Conservation (phyloP, 1,284 basidiomycete species). For the Schizophyllum commune region DNA sequence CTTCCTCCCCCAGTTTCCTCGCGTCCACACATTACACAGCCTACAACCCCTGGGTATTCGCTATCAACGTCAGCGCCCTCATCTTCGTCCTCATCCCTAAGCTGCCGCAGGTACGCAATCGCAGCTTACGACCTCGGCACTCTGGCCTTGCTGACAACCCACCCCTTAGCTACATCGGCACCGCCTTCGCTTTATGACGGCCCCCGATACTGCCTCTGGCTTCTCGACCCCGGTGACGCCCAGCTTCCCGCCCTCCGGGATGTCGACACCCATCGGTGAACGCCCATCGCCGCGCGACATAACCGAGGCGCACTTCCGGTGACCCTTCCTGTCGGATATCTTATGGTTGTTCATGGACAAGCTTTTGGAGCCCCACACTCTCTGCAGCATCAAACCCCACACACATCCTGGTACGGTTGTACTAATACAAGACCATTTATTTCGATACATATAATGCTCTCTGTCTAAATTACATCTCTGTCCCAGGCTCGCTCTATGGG, state of each 20-base stretch:
- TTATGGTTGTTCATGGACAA: not conserved
- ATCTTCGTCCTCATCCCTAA: conserved; percentile 90
- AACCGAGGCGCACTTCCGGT: conserved; percentile 21
- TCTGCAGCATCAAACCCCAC: not conserved
- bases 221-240: conserved; percentile 57
- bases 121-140: not conserved
- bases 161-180: conserved; percentile 63
- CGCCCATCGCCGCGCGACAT: conserved; percentile 15
- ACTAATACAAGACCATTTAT: not conserved
- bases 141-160: conserved; percentile 4
- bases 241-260: conserved; percentile 33
- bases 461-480: not conserved
- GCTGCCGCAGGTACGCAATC: conserved; percentile 69
- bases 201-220: conserved; percentile 41
- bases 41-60: conserved; percentile 89
- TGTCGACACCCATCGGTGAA: conserved; percentile 11
- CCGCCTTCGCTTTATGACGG: conserved; percentile 65
- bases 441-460: not conserved
- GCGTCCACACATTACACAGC: conserved; percentile 98
- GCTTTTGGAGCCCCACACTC: not conserved
- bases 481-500: not conserved
- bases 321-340: conserved; percentile 2
- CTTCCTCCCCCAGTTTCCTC: conserved; percentile 62
- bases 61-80: conserved; percentile 84
- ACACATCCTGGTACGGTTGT: not conserved